These are phyloP conservation scores for Wickerhamomyces strasburgensis DNA, from an alignment of 805 yeast genomes.

Conservation along the genomic window DNA sequence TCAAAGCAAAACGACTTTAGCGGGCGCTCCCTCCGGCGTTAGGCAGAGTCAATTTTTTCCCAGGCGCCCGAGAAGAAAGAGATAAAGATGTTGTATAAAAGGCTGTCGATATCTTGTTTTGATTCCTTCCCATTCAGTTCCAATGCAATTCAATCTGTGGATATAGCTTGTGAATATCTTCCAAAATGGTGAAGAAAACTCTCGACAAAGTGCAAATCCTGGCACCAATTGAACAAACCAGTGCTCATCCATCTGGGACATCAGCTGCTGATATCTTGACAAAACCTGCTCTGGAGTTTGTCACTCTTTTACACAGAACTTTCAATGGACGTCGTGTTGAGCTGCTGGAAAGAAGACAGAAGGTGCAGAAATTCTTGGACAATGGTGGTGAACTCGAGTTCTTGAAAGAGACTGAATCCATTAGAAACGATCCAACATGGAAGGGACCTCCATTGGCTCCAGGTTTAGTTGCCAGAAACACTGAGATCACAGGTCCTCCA, in stretches of 20 bases:
- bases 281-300: slow-evolving; percentile 51
- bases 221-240: slow-evolving; percentile 28
- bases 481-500: slow-evolving; percentile 85
- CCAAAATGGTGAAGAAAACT: slow-evolving; percentile 19
- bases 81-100: too few relatives aligned
- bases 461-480: slow-evolving; percentile 68
- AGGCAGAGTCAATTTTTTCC: too few relatives aligned
- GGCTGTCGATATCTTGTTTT: too few relatives aligned
- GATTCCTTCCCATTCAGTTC: too few relatives aligned
- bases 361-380: slow-evolving; percentile 55
- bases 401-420: slow-evolving; percentile 57
- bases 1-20: too few relatives aligned
- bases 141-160: too few relatives aligned
- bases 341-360: slow-evolving; percentile 56
- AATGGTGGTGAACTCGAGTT: slow-evolving; percentile 53
- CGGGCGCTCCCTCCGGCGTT: too few relatives aligned
- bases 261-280: slow-evolving; percentile 35
- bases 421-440: slow-evolving; percentile 73
- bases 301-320: slow-evolving; percentile 67
- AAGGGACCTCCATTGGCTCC: slow-evolving; percentile 68
- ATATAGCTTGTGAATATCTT: too few relatives aligned
- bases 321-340: slow-evolving; percentile 57
- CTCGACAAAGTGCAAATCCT: slow-evolving; percentile 32
- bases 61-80: too few relatives aligned
- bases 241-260: slow-evolving; percentile 35